Conservation (phyloP, 2,329 filamentous ascomycete species). For the Mariannaea elegans region DNA sequence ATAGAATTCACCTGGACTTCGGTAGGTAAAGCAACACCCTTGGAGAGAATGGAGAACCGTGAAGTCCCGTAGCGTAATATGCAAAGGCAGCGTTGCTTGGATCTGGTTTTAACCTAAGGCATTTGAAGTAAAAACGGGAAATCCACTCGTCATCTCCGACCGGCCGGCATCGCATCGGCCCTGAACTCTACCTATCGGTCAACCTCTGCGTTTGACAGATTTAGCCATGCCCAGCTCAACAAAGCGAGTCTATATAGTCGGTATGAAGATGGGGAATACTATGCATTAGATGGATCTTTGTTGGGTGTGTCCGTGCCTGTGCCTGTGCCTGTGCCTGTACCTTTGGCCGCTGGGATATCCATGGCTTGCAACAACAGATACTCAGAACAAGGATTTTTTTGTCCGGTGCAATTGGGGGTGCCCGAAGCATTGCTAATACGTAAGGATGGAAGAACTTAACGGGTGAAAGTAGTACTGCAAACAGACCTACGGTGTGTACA, state of each 20-base stretch:
- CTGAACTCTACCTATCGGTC: background rate
- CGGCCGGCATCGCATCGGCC: slow-evolving; percentile 31
- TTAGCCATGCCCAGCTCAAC: too few species aligned
- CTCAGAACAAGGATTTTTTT: too few species aligned
- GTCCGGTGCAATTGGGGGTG: too few species aligned
- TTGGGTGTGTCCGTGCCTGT: too few species aligned
- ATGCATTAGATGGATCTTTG: background rate
- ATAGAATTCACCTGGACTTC: background rate
- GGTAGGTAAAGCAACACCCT: background rate
- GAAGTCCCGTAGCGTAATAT: slow-evolving; percentile 32
- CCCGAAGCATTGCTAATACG: background rate
- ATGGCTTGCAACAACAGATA: too few species aligned
- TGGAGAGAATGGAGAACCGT: slow-evolving; percentile 18
- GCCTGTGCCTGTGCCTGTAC: too few species aligned
- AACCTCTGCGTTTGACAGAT: too few species aligned
- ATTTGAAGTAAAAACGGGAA: background rate
- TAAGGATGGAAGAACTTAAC: slow-evolving; percentile 1
- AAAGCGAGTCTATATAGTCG: background rate
- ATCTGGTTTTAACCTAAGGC: background rate
- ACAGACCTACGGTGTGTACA: background rate
- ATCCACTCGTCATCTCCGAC: slow-evolving; percentile 39
- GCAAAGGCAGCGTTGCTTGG: background rate
- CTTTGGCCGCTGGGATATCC: background rate
- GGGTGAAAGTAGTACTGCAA: background rate
- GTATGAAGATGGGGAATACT: slow-evolving; percentile 9